phyloP scores from a whole-genome alignment of 768 basidiomycete genomes.

The button mushroom (Agaricus bisporus) region DNA sequence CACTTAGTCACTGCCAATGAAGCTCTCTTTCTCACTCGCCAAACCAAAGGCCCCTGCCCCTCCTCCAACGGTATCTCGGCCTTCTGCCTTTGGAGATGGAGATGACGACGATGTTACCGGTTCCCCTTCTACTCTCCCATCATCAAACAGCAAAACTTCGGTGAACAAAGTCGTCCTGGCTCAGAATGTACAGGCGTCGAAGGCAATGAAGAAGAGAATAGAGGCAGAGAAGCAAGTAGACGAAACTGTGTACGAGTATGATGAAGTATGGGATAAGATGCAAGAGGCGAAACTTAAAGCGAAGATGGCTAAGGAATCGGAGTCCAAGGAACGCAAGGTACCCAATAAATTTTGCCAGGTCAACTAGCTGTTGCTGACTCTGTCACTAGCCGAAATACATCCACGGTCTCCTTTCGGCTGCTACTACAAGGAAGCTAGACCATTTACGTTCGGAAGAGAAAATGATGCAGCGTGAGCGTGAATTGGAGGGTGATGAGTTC shows the following conservation, averaged over 20 bases:
- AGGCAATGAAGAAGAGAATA: slow-evolving; percentile 64
- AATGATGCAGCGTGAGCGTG: slow-evolving; percentile 91
- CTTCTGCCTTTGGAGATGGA: slow-evolving; percentile 58
- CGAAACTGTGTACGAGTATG: slow-evolving; percentile 85
- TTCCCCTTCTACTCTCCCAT: slow-evolving; percentile 30
- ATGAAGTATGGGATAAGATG: slow-evolving; percentile 95
- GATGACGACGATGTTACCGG: slow-evolving; percentile 56
- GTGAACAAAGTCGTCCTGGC: slow-evolving; percentile 52
- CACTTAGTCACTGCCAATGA: slow-evolving; percentile 40
- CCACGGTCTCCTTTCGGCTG: slow-evolving; percentile 65
- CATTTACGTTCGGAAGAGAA: slow-evolving; percentile 94
- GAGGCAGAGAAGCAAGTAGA: slow-evolving; percentile 78
- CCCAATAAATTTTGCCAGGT: not conserved
- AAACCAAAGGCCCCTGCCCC: slow-evolving; percentile 50
- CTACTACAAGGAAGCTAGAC: slow-evolving; percentile 85
- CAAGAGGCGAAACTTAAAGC: slow-evolving; percentile 75
- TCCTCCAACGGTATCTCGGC: slow-evolving; percentile 42
- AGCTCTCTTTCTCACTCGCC: slow-evolving; percentile 83
- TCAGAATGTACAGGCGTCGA: slow-evolving; percentile 55
- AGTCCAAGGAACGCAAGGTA: slow-evolving; percentile 75
- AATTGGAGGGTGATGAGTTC: slow-evolving; percentile 90
- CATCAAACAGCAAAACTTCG: slow-evolving; percentile 20
- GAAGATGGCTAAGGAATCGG: slow-evolving; percentile 72
- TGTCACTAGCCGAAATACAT: slow-evolving; percentile 88
- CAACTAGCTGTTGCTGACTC: not conserved